Evolutionary conservation across 306 rosid genomes (phyloP), one percentile per base, ranked within the genome.

Genomic region (Pyrus communis): DNA sequence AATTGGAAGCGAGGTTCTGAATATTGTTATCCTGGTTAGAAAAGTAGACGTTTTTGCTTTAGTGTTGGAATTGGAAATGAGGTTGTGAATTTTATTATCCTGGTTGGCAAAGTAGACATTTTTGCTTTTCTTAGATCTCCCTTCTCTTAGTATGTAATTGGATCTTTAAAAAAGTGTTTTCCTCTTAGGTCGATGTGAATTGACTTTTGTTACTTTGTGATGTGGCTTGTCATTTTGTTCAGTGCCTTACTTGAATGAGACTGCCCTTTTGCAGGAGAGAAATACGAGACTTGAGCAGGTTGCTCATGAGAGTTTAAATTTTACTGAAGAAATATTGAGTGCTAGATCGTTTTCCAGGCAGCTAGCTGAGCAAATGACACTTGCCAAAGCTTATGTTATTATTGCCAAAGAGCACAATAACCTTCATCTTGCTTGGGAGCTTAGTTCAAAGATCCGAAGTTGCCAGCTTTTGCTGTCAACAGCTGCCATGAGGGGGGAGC

Each of bases 381-480:
- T 96, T 38, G 99, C 99, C 67, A 96, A 96, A 89, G 99, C 97
- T 58, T 96, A 93, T 84, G 91, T 96, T 70, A 89, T 96, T 75
- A 96, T 96, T 80, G 93, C 99, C 82, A 96, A 96, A 87, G 99
- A 96, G 85, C 99, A 93, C 85, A 93, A 90, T 68, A 96, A 91
- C 83, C 97, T 96, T 87, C 99, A 87, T 79, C 97, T 96, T 79
- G 98, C 98, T 60, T 96, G 99, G 99, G 92, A 93, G 82, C 93
- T 96, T 74, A 93, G 96, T 82, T 72, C 90, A 51, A 91, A 85
- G 82, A 93, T 96, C 84, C 89, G 99, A 87, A 86, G 83, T 77
- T 91, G 96, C 82, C 99, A 96, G 76, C 97, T 96, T 80, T 81
- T 96, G 89, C 94, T 96, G 80, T 96, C 99, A 43, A 91, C 86